Evolutionary conservation across 768 basidiomycete species (phyloP), one percentile per base, ranked within the genome.

Genomic region (Termitomyces sp.): DNA sequence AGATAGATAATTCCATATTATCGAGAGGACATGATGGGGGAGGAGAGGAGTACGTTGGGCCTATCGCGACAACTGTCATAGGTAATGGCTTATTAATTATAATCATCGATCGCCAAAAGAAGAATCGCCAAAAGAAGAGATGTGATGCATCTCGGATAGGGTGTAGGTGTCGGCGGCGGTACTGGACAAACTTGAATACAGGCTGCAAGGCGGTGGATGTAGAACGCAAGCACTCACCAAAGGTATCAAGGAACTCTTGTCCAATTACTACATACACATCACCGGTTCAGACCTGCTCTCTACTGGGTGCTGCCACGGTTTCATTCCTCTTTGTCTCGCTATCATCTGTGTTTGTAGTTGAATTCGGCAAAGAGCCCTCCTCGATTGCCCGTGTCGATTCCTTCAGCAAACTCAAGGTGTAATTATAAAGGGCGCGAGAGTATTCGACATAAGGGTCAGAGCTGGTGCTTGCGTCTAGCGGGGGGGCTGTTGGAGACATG

Each of bases 321-420:
- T 53, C 29, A 23, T 47, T 52, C 35, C 47, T 40, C 35, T 32
- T 58, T 33, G 16, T 27, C 51, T 57, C 35, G 20, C 22, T 32
- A 32, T 32, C 38, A 2, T 18, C 35, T 32, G n/a, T 46, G 15
- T 41, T 51, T 46, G 20, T 32, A 11, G 51, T 46, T 12, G 53
- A 32, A 29, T 44, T 27, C 20, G 50, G 35, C 44, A 55, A 43
- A 39, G 56, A 42, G 45, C 22, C 50, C 44, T 85, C 81, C 63
- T 86, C 85, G 36, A 78, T 80, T 53, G 75, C 64, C 60, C 78
- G 77, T 62, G 84, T 75, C 5, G 85, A 84, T 64, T 88, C 83
- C 48, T 81, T 80, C 85, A 86, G 88, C 47, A 86, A 75, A 39
- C 66, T 75, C 48, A 87, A 76, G 27, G 87, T 88, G 57, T 86